These are phyloP conservation scores for Pseudogymnoascus sp. DNA, from an alignment of 2,329 filamentous ascomycete species.

Conservation along the genomic window DNA sequence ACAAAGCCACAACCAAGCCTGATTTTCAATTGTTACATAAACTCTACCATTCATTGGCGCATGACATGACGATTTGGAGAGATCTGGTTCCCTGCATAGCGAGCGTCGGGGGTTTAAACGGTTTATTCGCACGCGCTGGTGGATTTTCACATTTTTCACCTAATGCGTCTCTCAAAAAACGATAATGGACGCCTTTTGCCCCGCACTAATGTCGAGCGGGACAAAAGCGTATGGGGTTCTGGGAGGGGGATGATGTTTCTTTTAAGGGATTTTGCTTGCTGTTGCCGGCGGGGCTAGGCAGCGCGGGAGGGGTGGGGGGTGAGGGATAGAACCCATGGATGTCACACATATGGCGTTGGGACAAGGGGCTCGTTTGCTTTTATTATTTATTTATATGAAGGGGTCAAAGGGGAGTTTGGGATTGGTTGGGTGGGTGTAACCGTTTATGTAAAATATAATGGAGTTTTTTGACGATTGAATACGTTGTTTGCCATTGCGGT, in stretches of 20 bases:
- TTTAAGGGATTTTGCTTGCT: neutral
- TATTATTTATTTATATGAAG: constrained; percentile 5
- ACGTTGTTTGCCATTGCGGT: neutral
- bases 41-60: constrained; percentile 3
- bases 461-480: constrained; percentile 7
- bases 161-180: constrained; percentile 3
- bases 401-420: neutral
- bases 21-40: constrained; percentile 8
- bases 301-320: neutral
- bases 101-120: constrained; percentile 3
- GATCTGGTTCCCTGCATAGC: constrained; percentile 7
- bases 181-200: constrained; percentile 6
- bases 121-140: neutral
- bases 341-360: constrained; percentile 7
- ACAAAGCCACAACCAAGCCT: neutral
- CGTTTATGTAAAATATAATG: constrained; percentile 8
- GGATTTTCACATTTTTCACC: neutral
- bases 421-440: constrained; percentile 4
- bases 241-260: neutral
- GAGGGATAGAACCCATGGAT: neutral
- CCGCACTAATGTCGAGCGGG: constrained; percentile 3
- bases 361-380: neutral
- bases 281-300: neutral
- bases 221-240: neutral
- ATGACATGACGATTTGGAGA: constrained; percentile 4